Percentiles rank a stretch among this genome's conserved stretches.
Conservation (phyloP, 164 flowering plant genomes). For the Santalum album region DNA sequence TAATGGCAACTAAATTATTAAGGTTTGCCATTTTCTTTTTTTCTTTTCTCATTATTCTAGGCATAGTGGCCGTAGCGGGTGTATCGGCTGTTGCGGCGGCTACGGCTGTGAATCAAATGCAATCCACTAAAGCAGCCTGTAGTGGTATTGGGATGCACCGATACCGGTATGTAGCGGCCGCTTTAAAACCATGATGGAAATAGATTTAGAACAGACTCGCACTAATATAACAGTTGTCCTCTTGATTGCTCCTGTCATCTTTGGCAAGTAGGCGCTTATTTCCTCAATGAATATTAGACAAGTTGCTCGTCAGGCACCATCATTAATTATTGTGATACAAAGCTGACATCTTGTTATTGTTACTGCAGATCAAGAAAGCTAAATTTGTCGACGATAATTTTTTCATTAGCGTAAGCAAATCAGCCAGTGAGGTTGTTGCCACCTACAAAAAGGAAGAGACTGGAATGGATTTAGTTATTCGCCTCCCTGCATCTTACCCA, state of each 20-base stretch:
- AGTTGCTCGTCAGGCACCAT: background rate
- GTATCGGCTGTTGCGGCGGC: too few relatives aligned
- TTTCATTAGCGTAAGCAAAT: conserved; percentile 74
- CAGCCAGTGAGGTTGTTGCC: conserved; percentile 85
- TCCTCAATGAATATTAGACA: background rate
- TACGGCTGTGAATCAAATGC: too few relatives aligned
- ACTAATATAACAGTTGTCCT: background rate
- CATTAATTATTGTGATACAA: background rate
- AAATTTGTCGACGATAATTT: conserved; percentile 71
- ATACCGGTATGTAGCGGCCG: too few relatives aligned
- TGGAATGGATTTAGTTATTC: conserved; percentile 89
- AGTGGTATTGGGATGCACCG: too few relatives aligned
- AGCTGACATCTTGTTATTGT: background rate
- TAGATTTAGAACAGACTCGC: background rate
- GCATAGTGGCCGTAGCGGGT: too few relatives aligned
- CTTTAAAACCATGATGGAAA: too few relatives aligned
- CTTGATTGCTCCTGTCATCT: too few relatives aligned
- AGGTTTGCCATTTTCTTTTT: too few relatives aligned
- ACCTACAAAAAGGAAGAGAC: conserved; percentile 94
- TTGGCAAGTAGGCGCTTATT: too few relatives aligned
- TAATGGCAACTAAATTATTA: too few relatives aligned
- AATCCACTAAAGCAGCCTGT: too few relatives aligned
- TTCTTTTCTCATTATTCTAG: too few relatives aligned
- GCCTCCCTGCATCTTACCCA: conserved; percentile 87
- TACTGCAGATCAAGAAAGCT: conserved; percentile 75